phyloP scores from a whole-genome alignment of 148 eudicot species.

The Vaccinium darrowii region DNA sequence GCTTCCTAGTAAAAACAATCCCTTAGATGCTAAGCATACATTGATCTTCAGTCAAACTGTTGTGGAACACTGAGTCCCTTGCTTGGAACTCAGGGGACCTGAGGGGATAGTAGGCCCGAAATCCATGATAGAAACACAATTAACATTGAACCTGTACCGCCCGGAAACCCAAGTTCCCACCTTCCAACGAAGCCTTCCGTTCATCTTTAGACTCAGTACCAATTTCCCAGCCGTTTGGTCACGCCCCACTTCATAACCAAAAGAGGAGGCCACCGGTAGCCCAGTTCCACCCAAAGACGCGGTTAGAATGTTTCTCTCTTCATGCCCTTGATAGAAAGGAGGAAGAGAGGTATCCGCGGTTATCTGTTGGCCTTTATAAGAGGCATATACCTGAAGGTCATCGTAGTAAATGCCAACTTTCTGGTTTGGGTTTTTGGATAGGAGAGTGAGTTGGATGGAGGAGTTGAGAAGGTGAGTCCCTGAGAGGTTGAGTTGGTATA shows the following conservation, averaged over 20 bases:
- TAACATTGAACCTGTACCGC: conserved; percentile 56
- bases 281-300: conserved; percentile 51
- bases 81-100: conserved; percentile 46
- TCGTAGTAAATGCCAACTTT: conserved; percentile 81
- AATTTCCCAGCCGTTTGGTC: conserved; percentile 61
- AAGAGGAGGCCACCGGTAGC: conserved; percentile 58
- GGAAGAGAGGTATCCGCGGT: conserved; percentile 52
- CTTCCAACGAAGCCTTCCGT: conserved; percentile 76
- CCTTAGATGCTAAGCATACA: conserved; percentile 1
- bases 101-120: conserved; percentile 51
- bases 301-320: conserved; percentile 56
- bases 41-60: conserved; percentile 27
- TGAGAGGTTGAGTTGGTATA: conserved; percentile 74
- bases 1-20: neutral
- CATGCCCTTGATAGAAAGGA: conserved; percentile 70
- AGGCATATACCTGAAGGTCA: conserved; percentile 48
- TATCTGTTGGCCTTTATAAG: conserved; percentile 78
- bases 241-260: conserved; percentile 62
- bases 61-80: conserved; percentile 74
- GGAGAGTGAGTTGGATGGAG: conserved; percentile 65
- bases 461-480: conserved; percentile 62
- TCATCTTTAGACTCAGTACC: conserved; percentile 44
- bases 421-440: conserved; percentile 65
- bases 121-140: conserved; percentile 59
- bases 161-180: conserved; percentile 89